Conservation (phyloP, 495 filamentous ascomycete species). For the Xylaria palmicola region DNA sequence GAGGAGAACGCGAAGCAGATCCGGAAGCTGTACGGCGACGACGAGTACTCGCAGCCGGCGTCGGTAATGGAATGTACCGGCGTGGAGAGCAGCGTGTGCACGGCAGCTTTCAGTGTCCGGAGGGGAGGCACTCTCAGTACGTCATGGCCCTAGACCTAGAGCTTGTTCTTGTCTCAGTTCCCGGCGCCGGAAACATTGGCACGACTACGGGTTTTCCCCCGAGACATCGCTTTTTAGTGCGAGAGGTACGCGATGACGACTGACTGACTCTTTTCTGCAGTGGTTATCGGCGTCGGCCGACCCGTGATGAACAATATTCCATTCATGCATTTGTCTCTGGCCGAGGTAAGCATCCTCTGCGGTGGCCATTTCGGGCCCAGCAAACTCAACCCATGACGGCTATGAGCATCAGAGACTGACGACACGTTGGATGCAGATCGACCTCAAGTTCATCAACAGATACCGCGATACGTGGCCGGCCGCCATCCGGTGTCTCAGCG, state of each 20-base stretch:
- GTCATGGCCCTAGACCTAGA: slow-evolving; percentile 4
- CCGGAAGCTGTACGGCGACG: slow-evolving; percentile 46
- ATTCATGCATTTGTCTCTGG: slow-evolving; percentile 64
- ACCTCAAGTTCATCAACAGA: slow-evolving; percentile 63
- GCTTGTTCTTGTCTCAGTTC: neutral
- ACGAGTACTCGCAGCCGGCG: slow-evolving; percentile 53
- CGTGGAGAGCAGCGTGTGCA: slow-evolving; percentile 58
- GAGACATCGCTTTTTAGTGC: slow-evolving; percentile 1
- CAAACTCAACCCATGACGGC: slow-evolving; percentile 3
- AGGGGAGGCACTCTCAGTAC: slow-evolving; percentile 54
- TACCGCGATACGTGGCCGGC: slow-evolving; percentile 63
- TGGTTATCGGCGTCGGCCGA: slow-evolving; percentile 64
- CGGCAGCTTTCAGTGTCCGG: slow-evolving; percentile 55
- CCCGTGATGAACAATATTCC: slow-evolving; percentile 61
- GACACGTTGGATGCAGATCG: slow-evolving; percentile 43
- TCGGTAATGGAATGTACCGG: slow-evolving; percentile 65
- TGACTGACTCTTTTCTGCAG: slow-evolving; percentile 10
- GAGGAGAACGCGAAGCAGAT: slow-evolving; percentile 55
- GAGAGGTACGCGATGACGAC: neutral
- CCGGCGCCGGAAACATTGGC: neutral
- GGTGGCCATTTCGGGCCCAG: neutral
- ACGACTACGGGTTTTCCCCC: neutral
- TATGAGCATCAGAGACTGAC: slow-evolving; percentile 12
- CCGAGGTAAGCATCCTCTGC: slow-evolving; percentile 40
- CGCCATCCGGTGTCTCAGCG: slow-evolving; percentile 48